Evolutionary conservation across 805 yeast species (phyloP), one percentile per base, ranked within the genome.

Genomic region (Spathaspora hagerdaliae): DNA sequence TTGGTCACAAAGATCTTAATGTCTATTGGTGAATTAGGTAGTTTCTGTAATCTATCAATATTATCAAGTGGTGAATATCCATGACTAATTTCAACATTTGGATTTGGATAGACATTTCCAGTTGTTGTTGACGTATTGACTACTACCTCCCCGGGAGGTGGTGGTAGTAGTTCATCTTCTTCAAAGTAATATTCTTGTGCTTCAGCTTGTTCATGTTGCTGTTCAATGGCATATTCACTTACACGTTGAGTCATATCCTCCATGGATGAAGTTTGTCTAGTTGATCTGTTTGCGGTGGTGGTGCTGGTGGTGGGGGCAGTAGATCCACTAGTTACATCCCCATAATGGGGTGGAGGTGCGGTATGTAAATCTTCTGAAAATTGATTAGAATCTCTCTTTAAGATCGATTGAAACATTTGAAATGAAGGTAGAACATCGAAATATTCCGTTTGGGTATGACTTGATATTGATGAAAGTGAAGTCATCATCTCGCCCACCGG

Each of bases 381-480:
- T 47, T 71, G 74, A 29, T 53, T 51, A 44, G 66, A 71, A 57
- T 74, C 56, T 58, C 80, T 44, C 56, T 71, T 50, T 64, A 75
- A 51, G 55, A 74, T 62, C 53, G 76, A 74, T 52, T 79, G 81
- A 54, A 80, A 82, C 82, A 83, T 79, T 50, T 82, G 85, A 55
- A 82, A 83, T 0, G 87, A 81, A 0, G 88, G 90, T 32, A 83
- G 59, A 2, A 83, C 76, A 52, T 83, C 87, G 42, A 79, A 72
- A 46, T 67, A 65, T 41, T 67, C 67, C 2, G 72, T 65, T 39
- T 64, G 67, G 1, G 69, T 54, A 31, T 57, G 53, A 5, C 69
- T 58, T 7, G 61, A 50, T 2, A 56, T 47, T 6, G 63, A 54
- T 1, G 61, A 54, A 6, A 62, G 41, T 7, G 63, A 49, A 5